These are phyloP conservation scores for Vitis riparia DNA, from an alignment of 164 flowering plant genomes.

Conservation along the genomic window DNA sequence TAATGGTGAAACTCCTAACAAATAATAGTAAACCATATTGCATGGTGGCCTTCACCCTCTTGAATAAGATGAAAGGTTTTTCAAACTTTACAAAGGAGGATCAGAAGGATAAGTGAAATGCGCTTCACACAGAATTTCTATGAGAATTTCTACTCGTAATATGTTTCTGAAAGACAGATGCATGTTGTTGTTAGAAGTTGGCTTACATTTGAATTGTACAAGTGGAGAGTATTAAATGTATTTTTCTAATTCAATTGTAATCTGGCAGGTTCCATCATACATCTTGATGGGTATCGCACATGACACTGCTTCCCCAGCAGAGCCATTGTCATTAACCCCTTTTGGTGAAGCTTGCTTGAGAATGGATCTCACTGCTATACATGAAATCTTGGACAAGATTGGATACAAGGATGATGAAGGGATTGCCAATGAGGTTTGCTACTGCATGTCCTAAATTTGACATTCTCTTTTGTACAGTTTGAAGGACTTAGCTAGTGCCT, in stretches of 20 bases:
- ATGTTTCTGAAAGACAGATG: neutral
- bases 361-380: constrained; percentile 84
- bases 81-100: neutral
- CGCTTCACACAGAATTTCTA: neutral
- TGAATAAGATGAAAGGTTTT: neutral
- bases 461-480: neutral
- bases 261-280: constrained; percentile 71
- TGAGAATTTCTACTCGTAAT: neutral
- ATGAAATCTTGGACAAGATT: constrained; percentile 75
- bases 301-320: constrained; percentile 38
- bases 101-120: neutral
- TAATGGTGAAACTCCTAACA: neutral
- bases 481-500: neutral
- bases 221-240: neutral
- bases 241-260: constrained; percentile 10
- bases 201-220: neutral
- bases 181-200: neutral
- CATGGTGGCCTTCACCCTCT: neutral
- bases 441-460: neutral
- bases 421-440: constrained; percentile 77
- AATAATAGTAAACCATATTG: neutral
- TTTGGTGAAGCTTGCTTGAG: constrained; percentile 89
- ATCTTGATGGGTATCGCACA: constrained; percentile 63
- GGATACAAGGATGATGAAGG: constrained; percentile 97
- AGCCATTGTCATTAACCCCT: constrained; percentile 59